A percentile compares a stretch with the other conserved stretches of the same genome.
Conservation (phyloP, 169 alveolate species). For the Eimeria zaria region DNA sequence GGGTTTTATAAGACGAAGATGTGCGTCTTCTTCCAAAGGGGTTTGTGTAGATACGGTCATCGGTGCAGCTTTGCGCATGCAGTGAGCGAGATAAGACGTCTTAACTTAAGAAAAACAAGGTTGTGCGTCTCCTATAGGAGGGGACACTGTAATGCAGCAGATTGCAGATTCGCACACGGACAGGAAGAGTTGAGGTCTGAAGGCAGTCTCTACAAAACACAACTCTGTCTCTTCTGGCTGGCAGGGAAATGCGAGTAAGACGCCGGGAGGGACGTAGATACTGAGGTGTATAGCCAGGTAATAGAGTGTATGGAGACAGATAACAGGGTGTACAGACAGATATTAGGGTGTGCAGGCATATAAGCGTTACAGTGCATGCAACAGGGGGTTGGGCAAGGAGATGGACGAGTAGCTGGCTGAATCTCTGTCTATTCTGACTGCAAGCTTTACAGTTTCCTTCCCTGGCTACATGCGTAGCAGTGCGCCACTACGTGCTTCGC, state of each 20-base stretch:
- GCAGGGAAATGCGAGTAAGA: conserved; percentile 86
- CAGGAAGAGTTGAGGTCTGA: conserved; percentile 86
- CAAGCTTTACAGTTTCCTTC: too few relatives aligned
- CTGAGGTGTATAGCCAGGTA: neutral
- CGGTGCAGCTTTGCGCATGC: neutral
- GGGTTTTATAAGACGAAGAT: conserved; percentile 75
- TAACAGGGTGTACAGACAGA: too few relatives aligned
- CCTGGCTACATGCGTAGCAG: too few relatives aligned
- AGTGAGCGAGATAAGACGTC: neutral
- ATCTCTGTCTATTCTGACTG: too few relatives aligned
- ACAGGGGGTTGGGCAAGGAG: too few relatives aligned
- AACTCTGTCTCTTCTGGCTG: conserved; percentile 87
- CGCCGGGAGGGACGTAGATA: too few relatives aligned
- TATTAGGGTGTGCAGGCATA: too few relatives aligned
- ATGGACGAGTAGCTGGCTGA: too few relatives aligned
- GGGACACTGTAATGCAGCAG: conserved; percentile 7
- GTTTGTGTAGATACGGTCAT: neutral
- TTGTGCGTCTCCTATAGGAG: neutral
- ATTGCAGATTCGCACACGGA: conserved; percentile 88
- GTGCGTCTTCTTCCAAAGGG: conserved; percentile 78
- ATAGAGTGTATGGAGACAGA: too few relatives aligned
- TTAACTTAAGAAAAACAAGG: neutral
- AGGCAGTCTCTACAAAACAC: conserved; percentile 86
- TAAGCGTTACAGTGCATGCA: too few relatives aligned
- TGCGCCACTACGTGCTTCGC: too few relatives aligned